Base-by-base conservation (phyloP, 1,139 yeast genomes). In the Nakaseomyces delphensis region DNA sequence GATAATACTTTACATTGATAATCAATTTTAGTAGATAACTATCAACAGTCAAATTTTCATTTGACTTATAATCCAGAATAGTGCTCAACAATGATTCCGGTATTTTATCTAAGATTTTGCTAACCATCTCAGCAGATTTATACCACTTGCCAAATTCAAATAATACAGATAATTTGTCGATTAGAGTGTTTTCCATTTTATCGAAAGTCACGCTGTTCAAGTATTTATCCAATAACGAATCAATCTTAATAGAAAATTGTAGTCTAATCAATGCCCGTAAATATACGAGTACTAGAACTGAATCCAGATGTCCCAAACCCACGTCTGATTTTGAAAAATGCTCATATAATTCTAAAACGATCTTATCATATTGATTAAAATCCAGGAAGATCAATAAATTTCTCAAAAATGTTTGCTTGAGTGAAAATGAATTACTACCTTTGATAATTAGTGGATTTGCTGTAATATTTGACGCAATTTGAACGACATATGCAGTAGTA, bases 1-100 rank as follows among this genome's bases (percentile, higher is more conserved):
- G 36, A 11, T 45, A 40, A 18, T 50, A 29, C 5, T 53, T 48
- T 4, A 62, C 50, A 41, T 57, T 60, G 30, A 60, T 54, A 11
- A 59, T 36, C 28, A 62, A 37, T 11, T 57, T 39, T 38, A 51
- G 47, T n/a, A 60, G 42, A 35, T 59, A 33, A 4, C 14, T n/a
- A 21, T 33, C 27, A 2, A 33, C 27, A 19, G 7, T 20, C 3
- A 21, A 6, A 8, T 33, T 33, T 4, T 33, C 27, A 33, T 33
- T 33, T 3, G 18, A 3, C 4, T 11, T 13, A n/a, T 20, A 33
- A 33, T 33, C 27, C 9, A 33, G 14, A 20, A 21, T 14, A n/a
- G 10, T 9, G 5, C 6, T 11, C 6, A 20, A 20, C 8, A 33
- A 7, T 6, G 16, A 4, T 19, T 33, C 13, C 4, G 37, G 37